phyloP scores from a whole-genome alignment of 148 eudicot genomes.

The Pouteria glomerata region DNA sequence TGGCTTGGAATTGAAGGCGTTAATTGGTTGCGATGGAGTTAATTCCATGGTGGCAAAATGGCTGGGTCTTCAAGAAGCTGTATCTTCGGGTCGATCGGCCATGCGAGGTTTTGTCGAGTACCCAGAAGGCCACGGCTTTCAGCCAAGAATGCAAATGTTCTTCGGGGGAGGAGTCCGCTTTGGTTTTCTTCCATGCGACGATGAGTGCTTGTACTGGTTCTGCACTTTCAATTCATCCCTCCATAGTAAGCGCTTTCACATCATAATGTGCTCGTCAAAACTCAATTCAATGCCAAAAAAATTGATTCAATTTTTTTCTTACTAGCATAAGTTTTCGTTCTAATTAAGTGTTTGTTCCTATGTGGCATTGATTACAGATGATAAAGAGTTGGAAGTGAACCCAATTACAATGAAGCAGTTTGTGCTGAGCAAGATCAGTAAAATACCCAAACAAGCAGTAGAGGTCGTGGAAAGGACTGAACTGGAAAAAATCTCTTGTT shows the following conservation, averaged over 20 bases:
- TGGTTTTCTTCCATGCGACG: constrained; percentile 41
- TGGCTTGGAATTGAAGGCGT: constrained; percentile 34
- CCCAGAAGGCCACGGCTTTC: constrained; percentile 30
- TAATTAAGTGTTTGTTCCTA: too few relatives aligned
- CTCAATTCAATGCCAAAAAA: too few relatives aligned
- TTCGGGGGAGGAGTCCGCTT: constrained; percentile 35
- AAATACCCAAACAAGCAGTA: constrained; percentile 13
- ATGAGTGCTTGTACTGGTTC: constrained; percentile 40
- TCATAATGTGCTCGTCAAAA: too few relatives aligned
- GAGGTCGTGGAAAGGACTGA: constrained; percentile 20
- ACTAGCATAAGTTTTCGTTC: too few relatives aligned
- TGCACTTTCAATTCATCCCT: constrained; percentile 29
- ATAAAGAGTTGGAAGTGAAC: constrained; percentile 20
- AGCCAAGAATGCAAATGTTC: constrained; percentile 17
- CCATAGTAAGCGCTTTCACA: constrained; percentile 23
- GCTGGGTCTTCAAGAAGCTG: constrained; percentile 35
- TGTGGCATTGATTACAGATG: constrained; percentile 13
- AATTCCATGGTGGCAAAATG: constrained; percentile 46
- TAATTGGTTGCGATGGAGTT: constrained; percentile 56
- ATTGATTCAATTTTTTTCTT: too few relatives aligned
- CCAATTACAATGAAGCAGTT: constrained; percentile 43
- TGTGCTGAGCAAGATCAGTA: constrained; percentile 21
- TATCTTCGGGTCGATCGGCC: constrained; percentile 24
- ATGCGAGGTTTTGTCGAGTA: constrained; percentile 43
- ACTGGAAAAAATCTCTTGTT: constrained; percentile 18